phyloP scores from a whole-genome alignment of 2,329 filamentous ascomycete species.

The Botrytis fragariae region DNA sequence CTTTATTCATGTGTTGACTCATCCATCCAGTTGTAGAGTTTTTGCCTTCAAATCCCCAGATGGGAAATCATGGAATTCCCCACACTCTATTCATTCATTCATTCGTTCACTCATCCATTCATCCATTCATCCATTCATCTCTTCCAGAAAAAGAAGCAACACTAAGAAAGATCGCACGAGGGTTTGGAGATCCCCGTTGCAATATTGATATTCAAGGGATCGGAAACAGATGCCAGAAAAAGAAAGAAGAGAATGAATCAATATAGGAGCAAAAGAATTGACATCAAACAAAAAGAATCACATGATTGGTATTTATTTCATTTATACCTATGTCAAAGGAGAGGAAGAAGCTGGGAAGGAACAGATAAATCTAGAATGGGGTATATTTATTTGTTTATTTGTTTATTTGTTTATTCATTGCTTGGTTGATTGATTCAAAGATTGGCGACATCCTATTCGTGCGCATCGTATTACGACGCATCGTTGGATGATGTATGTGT shows the following conservation, averaged over 20 bases:
- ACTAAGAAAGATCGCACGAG: not conserved
- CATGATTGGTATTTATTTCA: not conserved
- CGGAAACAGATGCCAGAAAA: not conserved
- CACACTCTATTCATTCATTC: not conserved
- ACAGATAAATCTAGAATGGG: not conserved
- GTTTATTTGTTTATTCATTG: no score
- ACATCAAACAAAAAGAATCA: not conserved
- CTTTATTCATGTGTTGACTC: not conserved
- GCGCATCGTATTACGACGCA: not conserved
- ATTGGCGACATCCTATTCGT: not conserved
- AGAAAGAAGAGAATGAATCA: not conserved
- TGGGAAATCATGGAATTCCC: not conserved
- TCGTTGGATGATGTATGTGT: not conserved
- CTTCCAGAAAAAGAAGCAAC: not conserved
- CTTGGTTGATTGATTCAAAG: no score
- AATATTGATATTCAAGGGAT: not conserved
- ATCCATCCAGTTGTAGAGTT: not conserved
- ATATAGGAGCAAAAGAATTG: not conserved
- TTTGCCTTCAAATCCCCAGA: not conserved
- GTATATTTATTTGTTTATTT: not conserved
- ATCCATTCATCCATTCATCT: not conserved
- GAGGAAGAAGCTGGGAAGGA: not conserved
- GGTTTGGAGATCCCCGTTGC: not conserved
- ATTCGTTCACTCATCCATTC: no score
- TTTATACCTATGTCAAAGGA: not conserved